A percentile compares a stretch with the other conserved stretches of the same genome.
Evolutionary conservation across 164 flowering plant species (phyloP).

Genomic region (Chimonanthus praecox): DNA sequence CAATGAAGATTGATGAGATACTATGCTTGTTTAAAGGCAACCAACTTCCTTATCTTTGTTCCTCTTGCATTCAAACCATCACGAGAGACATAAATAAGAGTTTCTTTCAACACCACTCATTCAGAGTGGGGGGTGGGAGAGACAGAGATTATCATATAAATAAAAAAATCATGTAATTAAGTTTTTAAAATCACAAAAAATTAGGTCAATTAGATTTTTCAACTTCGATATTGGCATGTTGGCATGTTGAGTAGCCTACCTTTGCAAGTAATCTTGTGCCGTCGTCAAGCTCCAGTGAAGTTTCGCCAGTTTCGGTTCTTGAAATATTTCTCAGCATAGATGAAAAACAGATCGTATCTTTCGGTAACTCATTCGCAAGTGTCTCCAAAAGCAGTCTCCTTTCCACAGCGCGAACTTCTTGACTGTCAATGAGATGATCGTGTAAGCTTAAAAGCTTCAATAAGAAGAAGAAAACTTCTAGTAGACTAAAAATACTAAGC

Average conservation of each 20-base stretch:
- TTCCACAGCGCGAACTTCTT: slow-evolving; percentile 95
- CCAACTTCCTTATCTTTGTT: too few species aligned
- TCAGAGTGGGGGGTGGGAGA: too few species aligned
- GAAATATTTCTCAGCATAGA: slow-evolving; percentile 58
- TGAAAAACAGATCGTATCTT: slow-evolving; percentile 48
- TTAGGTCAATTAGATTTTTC: too few species aligned
- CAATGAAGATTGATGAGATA: too few species aligned
- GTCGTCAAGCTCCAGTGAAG: slow-evolving; percentile 51
- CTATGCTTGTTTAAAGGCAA: too few species aligned
- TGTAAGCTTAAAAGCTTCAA: slow-evolving; percentile 2
- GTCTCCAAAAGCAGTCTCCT: slow-evolving; percentile 72
- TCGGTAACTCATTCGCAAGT: slow-evolving; percentile 67
- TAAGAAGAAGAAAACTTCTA: neutral
- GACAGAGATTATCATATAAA: too few species aligned
- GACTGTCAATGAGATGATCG: slow-evolving; percentile 36
- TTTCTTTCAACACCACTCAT: too few species aligned
- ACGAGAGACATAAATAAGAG: too few species aligned
- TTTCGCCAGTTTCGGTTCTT: slow-evolving; percentile 34
- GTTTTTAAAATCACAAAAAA: too few species aligned
- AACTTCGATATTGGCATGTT: too few species aligned
- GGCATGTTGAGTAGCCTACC: slow-evolving; percentile 32
- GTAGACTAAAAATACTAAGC: neutral
- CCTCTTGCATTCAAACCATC: too few species aligned
- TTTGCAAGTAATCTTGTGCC: slow-evolving; percentile 57
- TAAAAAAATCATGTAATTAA: too few species aligned